Conservation (phyloP, 225 moss, liverwort and hornwort genomes). For the Pleurozium schreberi region DNA sequence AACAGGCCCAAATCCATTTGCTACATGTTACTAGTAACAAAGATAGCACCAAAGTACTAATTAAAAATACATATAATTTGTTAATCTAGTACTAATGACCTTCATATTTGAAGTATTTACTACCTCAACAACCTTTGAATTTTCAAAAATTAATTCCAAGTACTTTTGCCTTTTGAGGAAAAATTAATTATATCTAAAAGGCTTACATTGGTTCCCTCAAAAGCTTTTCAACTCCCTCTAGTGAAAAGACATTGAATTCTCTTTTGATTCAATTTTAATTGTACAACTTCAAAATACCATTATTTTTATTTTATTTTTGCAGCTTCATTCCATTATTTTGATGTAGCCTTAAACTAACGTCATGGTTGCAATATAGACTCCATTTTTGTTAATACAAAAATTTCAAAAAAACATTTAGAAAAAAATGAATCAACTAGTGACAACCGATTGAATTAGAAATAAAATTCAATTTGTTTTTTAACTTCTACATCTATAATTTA, state of each 20-base stretch:
- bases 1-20: accelerated
- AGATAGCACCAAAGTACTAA: too few relatives aligned
- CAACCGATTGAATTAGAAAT: too few relatives aligned
- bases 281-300: neutral
- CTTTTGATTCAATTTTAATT: neutral
- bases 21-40: accelerated
- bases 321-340: neutral
- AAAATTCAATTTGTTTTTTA: neutral
- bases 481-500: neutral
- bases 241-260: neutral
- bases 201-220: accelerated
- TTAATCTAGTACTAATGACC: neutral
- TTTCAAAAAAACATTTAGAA: accelerated
- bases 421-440: accelerated
- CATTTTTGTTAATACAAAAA: neutral
- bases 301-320: neutral
- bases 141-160: too few relatives aligned
- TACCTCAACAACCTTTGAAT: neutral
- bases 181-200: too few relatives aligned
- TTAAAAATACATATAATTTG: too few relatives aligned
- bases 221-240: neutral
- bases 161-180: accelerated
- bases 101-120: accelerated
- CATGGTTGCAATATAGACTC: accelerated
- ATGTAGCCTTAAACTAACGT: too few relatives aligned